Evolutionary conservation across 768 basidiomycete genomes (phyloP), one percentile per base, ranked within the genome.

Genomic region (Royoungia palumana): DNA sequence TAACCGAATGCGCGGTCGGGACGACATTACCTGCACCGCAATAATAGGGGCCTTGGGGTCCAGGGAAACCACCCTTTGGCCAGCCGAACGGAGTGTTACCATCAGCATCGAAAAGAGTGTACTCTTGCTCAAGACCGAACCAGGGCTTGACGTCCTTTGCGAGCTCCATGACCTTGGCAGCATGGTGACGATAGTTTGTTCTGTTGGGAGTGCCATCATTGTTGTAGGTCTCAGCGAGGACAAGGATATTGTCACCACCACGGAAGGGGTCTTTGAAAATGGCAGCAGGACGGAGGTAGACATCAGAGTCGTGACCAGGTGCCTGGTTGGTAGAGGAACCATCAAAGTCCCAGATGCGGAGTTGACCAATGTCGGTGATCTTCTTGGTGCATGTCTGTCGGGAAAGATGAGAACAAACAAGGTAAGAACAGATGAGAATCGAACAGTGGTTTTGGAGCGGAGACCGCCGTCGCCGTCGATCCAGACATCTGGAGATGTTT

Each of bases 251-350:
- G 77, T 94, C 86, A 48, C 95, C 95, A 42, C 94, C 90, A 54
- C 96, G 93, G 93, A 98, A 99, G 46, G 96, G 96, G 67, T 99
- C 96, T 63, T 89, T 94, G 86, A 96, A 99, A 75, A 94, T 93
- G 61, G 94, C 85, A 49, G 83, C 92, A 41, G 96, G 96, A 58
- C 94, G 90, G 62, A 99, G 94, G 74, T 93, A 95, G 74, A 99
- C 89, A 67, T 98, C 96, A 8, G 96, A 99, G 75, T 99, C 89
- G 65, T 79, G 62, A 32, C 95, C 95, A 14, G 94, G 93, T 17
- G 96, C 96, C 70, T 99, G 96, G 73, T 91, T 91, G 66, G 94
- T 96, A 35, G 91, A 94, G 41, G 93, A 95, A 61, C 95, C 95
- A 68, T 99, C 95, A 66, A 99, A 99, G 77, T 98, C 95, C 95